phyloP scores from a whole-genome alignment of 257 asterid genomes.

The Petunia secreta region DNA sequence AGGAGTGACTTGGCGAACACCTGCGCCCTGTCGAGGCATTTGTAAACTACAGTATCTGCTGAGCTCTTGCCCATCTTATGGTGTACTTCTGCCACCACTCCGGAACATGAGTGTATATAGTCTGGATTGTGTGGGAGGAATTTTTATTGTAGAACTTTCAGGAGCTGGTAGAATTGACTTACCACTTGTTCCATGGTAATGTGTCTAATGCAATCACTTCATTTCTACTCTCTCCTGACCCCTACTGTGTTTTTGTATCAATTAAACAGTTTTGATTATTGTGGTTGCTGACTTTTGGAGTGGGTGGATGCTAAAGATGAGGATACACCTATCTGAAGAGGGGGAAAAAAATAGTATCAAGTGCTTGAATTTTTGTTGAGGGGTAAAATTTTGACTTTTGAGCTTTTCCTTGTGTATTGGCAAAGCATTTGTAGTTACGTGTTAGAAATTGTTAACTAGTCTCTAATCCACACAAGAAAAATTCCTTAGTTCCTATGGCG shows the following conservation, averaged over 20 bases:
- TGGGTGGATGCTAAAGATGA: constrained; percentile 15
- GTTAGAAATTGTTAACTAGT: background rate
- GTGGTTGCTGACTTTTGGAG: constrained; percentile 14
- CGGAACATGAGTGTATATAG: constrained; percentile 38
- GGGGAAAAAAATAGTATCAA: background rate
- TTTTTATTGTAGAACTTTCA: constrained; percentile 24
- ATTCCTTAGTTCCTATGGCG: background rate
- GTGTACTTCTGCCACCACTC: constrained; percentile 28
- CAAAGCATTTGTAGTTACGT: background rate
- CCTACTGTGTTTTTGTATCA: constrained; percentile 13
- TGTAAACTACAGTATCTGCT: constrained; percentile 36
- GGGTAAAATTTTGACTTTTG: background rate
- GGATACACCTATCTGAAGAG: background rate
- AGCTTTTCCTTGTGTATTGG: background rate
- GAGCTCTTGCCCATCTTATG: constrained; percentile 26
- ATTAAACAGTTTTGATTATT: constrained; percentile 18
- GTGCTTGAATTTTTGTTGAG: background rate
- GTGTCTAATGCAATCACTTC: constrained; percentile 8
- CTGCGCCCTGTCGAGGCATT: constrained; percentile 32
- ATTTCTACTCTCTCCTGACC: background rate
- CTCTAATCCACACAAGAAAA: background rate
- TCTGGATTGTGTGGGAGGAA: constrained; percentile 22
- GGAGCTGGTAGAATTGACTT: constrained; percentile 16
- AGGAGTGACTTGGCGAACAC: constrained; percentile 31
- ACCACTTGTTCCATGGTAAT: background rate